These are phyloP conservation scores for Botrytis sinoallii DNA, from an alignment of 2,329 filamentous ascomycete genomes.

Conservation along the genomic window DNA sequence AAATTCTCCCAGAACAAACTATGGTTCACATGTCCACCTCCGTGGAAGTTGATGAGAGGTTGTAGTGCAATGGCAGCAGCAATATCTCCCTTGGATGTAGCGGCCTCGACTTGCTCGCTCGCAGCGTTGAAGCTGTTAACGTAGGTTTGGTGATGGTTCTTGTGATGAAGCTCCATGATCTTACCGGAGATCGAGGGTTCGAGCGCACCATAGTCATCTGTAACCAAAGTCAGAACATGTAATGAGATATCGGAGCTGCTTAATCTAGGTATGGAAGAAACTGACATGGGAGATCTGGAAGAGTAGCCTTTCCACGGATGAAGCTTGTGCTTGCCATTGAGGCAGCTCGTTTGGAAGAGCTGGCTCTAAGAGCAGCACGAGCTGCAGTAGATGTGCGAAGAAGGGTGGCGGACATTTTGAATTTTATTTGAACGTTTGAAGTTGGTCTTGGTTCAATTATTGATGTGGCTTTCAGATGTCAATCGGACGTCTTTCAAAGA, in stretches of 20 bases:
- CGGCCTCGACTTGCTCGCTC: conserved; percentile 64
- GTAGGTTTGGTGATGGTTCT: conserved; percentile 92
- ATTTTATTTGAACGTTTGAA: conserved; percentile 23
- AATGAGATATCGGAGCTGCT: not conserved
- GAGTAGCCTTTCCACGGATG: conserved; percentile 82
- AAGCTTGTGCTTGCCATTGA: conserved; percentile 71
- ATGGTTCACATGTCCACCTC: conserved; percentile 66
- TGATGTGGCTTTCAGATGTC: conserved; percentile 15
- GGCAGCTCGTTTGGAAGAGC: conserved; percentile 61
- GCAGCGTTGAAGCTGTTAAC: conserved; percentile 85
- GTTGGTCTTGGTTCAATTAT: conserved; percentile 21
- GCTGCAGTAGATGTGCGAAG: conserved; percentile 66
- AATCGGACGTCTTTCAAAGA: conserved; percentile 11
- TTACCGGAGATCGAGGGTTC: conserved; percentile 79
- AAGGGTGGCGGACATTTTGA: conserved; percentile 69
- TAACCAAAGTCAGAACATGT: conserved; percentile 7
- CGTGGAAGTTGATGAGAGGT: conserved; percentile 63
- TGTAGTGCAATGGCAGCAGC: conserved; percentile 51
- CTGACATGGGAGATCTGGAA: conserved; percentile 82
- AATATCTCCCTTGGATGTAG: conserved; percentile 52
- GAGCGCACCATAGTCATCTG: conserved; percentile 95
- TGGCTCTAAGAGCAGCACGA: conserved; percentile 69
- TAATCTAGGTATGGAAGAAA: not conserved
- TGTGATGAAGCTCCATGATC: conserved; percentile 96
- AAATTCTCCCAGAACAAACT: conserved; percentile 69